Conservation (phyloP, 2,329 filamentous ascomycete species). For the Colletotrichum viniferum region DNA sequence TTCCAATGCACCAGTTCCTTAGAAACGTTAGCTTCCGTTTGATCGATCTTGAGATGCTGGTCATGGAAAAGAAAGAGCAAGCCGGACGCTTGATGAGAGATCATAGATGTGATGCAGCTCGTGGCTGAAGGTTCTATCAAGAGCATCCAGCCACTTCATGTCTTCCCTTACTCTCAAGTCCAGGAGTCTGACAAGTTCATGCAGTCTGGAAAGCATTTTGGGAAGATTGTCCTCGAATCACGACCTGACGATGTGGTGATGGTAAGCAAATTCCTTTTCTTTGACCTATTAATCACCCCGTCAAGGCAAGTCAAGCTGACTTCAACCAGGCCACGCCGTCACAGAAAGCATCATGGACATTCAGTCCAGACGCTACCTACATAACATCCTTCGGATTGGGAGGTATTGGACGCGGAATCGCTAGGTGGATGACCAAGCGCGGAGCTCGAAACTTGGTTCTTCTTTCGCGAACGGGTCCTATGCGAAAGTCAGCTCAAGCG, state of each 20-base stretch:
- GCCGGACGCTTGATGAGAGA: slow-evolving; percentile 13
- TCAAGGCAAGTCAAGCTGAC: not conserved
- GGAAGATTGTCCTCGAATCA: slow-evolving; percentile 39
- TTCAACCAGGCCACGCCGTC: slow-evolving; percentile 6
- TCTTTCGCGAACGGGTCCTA: slow-evolving; percentile 28
- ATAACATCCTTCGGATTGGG: slow-evolving; percentile 33
- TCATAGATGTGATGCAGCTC: not conserved
- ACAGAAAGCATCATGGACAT: not conserved
- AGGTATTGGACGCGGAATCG: slow-evolving; percentile 28
- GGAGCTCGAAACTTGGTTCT: slow-evolving; percentile 34
- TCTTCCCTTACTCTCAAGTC: slow-evolving; percentile 27
- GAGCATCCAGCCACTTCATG: slow-evolving; percentile 22
- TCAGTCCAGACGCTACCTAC: slow-evolving; percentile 29
- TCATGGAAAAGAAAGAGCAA: slow-evolving; percentile 17
- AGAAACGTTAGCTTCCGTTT: slow-evolving; percentile 35
- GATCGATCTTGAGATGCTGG: slow-evolving; percentile 32
- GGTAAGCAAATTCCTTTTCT: not conserved
- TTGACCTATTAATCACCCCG: not conserved
- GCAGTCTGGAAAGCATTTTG: slow-evolving; percentile 41
- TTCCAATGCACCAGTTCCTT: slow-evolving; percentile 48
- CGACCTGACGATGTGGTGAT: not conserved
- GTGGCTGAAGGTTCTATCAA: not conserved
- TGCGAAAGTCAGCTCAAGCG: slow-evolving; percentile 13
- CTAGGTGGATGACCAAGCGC: slow-evolving; percentile 26
- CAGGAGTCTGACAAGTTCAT: slow-evolving; percentile 43